Percentiles rank a stretch among this genome's conserved stretches.
These are phyloP conservation scores for Zymoseptoria ardabiliae DNA, from an alignment of 2,329 filamentous ascomycete species.

Conservation along the genomic window DNA sequence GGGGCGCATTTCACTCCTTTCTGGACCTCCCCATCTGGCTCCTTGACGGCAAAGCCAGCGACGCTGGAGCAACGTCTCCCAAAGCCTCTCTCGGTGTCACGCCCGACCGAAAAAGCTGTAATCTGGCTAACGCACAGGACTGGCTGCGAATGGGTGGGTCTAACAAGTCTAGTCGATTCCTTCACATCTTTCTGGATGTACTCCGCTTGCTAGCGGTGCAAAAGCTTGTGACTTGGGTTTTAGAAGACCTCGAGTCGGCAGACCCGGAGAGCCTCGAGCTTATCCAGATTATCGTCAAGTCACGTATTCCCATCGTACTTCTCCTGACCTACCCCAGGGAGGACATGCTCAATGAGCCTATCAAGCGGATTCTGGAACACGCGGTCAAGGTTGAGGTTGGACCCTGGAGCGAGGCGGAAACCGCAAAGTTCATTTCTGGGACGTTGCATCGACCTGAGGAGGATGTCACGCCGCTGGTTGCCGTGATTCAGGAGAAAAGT, in stretches of 20 bases:
- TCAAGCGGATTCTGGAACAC: conserved; percentile 35
- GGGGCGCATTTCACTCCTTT: conserved; percentile 49
- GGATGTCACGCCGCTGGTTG: conserved; percentile 67
- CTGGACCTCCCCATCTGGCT: conserved; percentile 63
- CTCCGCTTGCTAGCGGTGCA: conserved; percentile 72
- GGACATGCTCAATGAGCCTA: conserved; percentile 31
- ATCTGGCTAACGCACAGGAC: conserved; percentile 33
- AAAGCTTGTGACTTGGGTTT: conserved; percentile 79
- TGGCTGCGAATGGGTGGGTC: conserved; percentile 41
- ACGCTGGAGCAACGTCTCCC: not conserved
- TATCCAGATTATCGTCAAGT: conserved; percentile 69
- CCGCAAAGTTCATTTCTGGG: conserved; percentile 71
- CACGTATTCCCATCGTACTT: conserved; percentile 72
- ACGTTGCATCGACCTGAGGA: conserved; percentile 68
- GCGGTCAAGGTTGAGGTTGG: conserved; percentile 62
- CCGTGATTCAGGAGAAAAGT: conserved; percentile 83
- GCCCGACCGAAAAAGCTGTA: conserved; percentile 23
- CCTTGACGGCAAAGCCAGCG: conserved; percentile 24
- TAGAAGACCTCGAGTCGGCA: conserved; percentile 87
- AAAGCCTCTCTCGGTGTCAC: conserved; percentile 4
- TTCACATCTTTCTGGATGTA: conserved; percentile 83
- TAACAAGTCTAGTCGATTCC: conserved; percentile 59
- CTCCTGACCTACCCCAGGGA: conserved; percentile 58
- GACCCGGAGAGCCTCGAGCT: conserved; percentile 82
- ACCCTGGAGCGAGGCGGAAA: conserved; percentile 71